A percentile compares a stretch with the other conserved stretches of the same genome.
phyloP scores from a whole-genome alignment of 1,139 yeast species.

The Sugiyamaella castrensis region DNA sequence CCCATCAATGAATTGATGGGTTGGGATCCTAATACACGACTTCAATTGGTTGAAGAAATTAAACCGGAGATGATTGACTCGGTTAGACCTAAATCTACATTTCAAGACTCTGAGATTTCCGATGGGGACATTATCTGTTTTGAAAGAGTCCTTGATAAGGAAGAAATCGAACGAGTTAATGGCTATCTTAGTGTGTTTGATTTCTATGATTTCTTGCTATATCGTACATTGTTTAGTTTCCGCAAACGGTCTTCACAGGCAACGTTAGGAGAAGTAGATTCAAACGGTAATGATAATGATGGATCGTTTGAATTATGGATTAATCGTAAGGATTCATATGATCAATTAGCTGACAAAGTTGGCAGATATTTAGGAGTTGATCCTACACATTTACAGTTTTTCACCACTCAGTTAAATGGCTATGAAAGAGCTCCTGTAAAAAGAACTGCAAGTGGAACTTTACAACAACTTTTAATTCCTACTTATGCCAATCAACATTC shows the following conservation, averaged over 20 bases:
- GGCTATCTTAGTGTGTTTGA: conserved; percentile 43
- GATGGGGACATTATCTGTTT: conserved; percentile 79
- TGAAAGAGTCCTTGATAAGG: conserved; percentile 39
- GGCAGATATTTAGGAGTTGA: conserved; percentile 54
- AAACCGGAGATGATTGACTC: conserved; percentile 61
- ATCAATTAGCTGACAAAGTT: conserved; percentile 57
- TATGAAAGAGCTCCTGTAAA: conserved; percentile 40
- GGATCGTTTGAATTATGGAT: conserved; percentile 63
- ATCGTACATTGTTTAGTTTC: conserved; percentile 60
- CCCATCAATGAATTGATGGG: conserved; percentile 47
- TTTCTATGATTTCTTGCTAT: conserved; percentile 61
- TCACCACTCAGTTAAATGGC: conserved; percentile 38
- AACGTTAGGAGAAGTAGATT: conserved; percentile 17
- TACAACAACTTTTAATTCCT: conserved; percentile 45
- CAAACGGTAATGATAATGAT: conserved; percentile 40
- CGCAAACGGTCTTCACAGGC: conserved; percentile 45
- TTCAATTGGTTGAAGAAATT: conserved; percentile 67
- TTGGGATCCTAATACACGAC: conserved; percentile 41
- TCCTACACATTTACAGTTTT: conserved; percentile 61
- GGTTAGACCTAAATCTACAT: conserved; percentile 44
- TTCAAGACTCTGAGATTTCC: conserved; percentile 62
- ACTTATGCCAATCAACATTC: conserved; percentile 40
- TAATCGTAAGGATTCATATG: conserved; percentile 56
- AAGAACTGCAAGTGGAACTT: conserved; percentile 23
- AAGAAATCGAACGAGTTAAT: conserved; percentile 19